phyloP scores from a whole-genome alignment of 345 rosid species.

The Psidium guajava region DNA sequence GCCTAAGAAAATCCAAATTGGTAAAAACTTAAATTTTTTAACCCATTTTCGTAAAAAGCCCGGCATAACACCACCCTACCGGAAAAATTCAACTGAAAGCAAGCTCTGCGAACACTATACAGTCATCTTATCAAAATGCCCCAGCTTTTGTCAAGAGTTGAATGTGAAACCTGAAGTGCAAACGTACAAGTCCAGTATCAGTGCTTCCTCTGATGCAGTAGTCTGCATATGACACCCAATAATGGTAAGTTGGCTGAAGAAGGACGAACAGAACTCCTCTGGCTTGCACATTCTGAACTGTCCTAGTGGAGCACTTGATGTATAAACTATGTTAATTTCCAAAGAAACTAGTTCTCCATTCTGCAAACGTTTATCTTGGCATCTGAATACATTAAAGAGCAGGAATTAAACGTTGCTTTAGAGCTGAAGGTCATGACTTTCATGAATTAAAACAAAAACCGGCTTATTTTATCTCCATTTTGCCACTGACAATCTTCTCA shows the following conservation, averaged over 20 bases:
- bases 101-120: background rate
- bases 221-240: background rate
- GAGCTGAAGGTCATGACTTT: background rate
- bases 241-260: background rate
- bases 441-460: background rate
- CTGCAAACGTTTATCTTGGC: background rate
- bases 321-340: background rate
- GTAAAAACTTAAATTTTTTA: too few species aligned
- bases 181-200: background rate
- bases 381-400: background rate
- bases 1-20: too few species aligned
- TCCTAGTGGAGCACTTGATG: background rate
- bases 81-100: background rate
- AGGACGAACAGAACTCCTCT: background rate
- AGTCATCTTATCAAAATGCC: background rate
- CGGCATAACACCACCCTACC: background rate
- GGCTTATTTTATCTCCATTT: background rate
- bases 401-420: background rate
- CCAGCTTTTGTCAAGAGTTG: background rate
- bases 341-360: background rate
- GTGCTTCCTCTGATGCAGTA: background rate
- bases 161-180: background rate
- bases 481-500: background rate
- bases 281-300: background rate
- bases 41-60: too few species aligned